Percentiles rank a stretch among this genome's conserved stretches.
phyloP scores from a whole-genome alignment of 2,329 filamentous ascomycete species.

The Ambrosiella cleistominuta region DNA sequence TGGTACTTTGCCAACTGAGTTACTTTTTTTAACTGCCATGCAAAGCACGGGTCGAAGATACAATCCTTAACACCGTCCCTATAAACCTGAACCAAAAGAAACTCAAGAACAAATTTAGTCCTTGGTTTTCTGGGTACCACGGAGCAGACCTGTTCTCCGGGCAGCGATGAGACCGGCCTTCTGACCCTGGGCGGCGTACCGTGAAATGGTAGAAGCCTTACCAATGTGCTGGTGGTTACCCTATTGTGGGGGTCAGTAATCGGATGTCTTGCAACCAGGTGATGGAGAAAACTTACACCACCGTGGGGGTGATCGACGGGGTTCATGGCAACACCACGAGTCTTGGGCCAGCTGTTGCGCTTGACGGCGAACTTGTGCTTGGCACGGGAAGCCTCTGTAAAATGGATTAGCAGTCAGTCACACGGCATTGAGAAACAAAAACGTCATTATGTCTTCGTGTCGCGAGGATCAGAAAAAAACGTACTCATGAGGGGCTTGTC shows the following conservation, averaged over 20 bases:
- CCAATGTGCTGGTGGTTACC: slow-evolving; percentile 99
- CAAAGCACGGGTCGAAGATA: slow-evolving; percentile 37
- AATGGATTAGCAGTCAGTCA: slow-evolving; percentile 11
- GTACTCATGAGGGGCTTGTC: slow-evolving; percentile 96
- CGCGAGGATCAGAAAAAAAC: slow-evolving; percentile 19
- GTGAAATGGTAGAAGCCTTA: slow-evolving; percentile 98
- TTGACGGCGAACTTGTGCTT: slow-evolving; percentile 99
- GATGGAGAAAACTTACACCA: slow-evolving; percentile 42
- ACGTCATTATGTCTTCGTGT: slow-evolving; percentile 6
- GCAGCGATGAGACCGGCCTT: slow-evolving; percentile 99
- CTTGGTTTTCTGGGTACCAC: slow-evolving; percentile 99
- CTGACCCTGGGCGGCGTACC: slow-evolving; percentile 95
- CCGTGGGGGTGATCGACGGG: slow-evolving; percentile 97
- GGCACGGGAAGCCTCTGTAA: slow-evolving; percentile 85
- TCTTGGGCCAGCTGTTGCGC: slow-evolving; percentile 99
- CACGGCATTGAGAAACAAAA: slow-evolving; percentile 22
- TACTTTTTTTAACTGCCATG: slow-evolving; percentile 28
- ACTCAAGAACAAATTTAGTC: slow-evolving; percentile 41
- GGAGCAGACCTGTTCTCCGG: slow-evolving; percentile 97
- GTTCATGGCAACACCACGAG: slow-evolving; percentile 99
- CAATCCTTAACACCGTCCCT: slow-evolving; percentile 48
- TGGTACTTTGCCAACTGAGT: slow-evolving; percentile 26
- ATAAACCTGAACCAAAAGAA: slow-evolving; percentile 13
- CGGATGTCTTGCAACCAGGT: not conserved
- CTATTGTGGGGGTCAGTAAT: slow-evolving; percentile 31